Conservation (phyloP, 179 eudicot genomes). For the Camellia oleifera region DNA sequence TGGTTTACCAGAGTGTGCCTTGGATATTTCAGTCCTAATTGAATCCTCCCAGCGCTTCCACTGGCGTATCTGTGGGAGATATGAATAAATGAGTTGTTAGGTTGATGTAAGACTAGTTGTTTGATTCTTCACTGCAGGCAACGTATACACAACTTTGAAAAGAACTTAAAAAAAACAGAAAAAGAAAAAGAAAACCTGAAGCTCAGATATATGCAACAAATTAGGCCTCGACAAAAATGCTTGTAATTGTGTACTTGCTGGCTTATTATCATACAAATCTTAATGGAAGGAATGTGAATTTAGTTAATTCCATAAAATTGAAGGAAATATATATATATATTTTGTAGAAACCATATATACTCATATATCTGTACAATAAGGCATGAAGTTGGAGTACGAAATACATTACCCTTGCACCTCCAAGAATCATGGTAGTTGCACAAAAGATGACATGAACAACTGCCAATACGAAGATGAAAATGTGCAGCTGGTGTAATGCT, state of each 20-base stretch:
- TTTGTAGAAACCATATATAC: not conserved
- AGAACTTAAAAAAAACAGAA: not conserved
- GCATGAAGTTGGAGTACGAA: not conserved
- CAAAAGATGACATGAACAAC: slow-evolving; percentile 69
- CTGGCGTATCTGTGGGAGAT: slow-evolving; percentile 51
- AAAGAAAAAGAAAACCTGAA: not conserved
- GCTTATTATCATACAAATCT: not conserved
- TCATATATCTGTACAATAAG: not conserved
- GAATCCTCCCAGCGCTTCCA: slow-evolving; percentile 84
- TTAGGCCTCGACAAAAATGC: not conserved
- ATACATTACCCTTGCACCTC: slow-evolving; percentile 53
- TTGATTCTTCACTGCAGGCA: not conserved
- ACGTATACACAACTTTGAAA: not conserved
- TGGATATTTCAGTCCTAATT: slow-evolving; percentile 37
- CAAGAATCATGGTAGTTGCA: slow-evolving; percentile 64
- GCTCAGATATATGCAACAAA: not conserved
- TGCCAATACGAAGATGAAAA: slow-evolving; percentile 84
- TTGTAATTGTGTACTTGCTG: not conserved
- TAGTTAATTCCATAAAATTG: not conserved
- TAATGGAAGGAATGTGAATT: not conserved
- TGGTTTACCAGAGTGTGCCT: slow-evolving; percentile 10
- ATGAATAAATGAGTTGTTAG: not conserved
- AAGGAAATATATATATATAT: not conserved
- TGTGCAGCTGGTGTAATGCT: slow-evolving; percentile 81
- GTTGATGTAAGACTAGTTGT: slow-evolving; percentile 1